A percentile compares a stretch with the other conserved stretches of the same genome.
Evolutionary conservation across 805 yeast genomes (phyloP).

Genomic region (Saccharomycopsis vini): DNA sequence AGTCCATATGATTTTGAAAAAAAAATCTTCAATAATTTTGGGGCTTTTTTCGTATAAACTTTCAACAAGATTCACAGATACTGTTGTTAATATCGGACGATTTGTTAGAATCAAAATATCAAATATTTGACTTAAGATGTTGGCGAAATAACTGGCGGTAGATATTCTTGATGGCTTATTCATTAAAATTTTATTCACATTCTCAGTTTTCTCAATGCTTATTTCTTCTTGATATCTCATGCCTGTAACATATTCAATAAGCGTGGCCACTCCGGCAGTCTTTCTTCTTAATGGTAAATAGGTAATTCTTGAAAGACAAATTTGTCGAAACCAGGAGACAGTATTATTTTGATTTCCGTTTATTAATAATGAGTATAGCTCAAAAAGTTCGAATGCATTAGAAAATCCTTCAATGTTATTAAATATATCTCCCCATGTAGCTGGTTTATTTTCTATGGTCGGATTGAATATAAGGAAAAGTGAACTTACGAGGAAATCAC

Average conservation of each 20-base stretch:
- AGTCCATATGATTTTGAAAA: slow-evolving; percentile 42
- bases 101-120: slow-evolving; percentile 49
- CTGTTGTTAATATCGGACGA: slow-evolving; percentile 49
- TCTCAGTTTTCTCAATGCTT: slow-evolving; percentile 54
- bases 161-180: slow-evolving; percentile 48
- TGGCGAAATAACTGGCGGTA: slow-evolving; percentile 42
- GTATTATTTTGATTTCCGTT: slow-evolving; percentile 36
- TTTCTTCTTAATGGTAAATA: slow-evolving; percentile 45
- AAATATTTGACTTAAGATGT: slow-evolving; percentile 57
- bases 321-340: slow-evolving; percentile 31
- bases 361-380: slow-evolving; percentile 49
- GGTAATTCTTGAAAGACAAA: slow-evolving; percentile 43
- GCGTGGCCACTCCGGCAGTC: slow-evolving; percentile 58
- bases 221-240: slow-evolving; percentile 64
- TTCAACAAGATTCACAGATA: slow-evolving; percentile 47
- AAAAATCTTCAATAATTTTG: slow-evolving; percentile 47
- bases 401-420: slow-evolving; percentile 33
- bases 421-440: slow-evolving; percentile 16
- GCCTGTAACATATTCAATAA: slow-evolving; percentile 72
- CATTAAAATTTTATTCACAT: slow-evolving; percentile 56
- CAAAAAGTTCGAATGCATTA: slow-evolving; percentile 62
- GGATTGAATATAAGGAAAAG: slow-evolving; percentile 36
- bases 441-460: neutral
- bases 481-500: slow-evolving; percentile 47
- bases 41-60: slow-evolving; percentile 42